These are phyloP conservation scores for Sclerotinia glacialis DNA, from an alignment of 2,329 filamentous ascomycete species.

Conservation along the genomic window DNA sequence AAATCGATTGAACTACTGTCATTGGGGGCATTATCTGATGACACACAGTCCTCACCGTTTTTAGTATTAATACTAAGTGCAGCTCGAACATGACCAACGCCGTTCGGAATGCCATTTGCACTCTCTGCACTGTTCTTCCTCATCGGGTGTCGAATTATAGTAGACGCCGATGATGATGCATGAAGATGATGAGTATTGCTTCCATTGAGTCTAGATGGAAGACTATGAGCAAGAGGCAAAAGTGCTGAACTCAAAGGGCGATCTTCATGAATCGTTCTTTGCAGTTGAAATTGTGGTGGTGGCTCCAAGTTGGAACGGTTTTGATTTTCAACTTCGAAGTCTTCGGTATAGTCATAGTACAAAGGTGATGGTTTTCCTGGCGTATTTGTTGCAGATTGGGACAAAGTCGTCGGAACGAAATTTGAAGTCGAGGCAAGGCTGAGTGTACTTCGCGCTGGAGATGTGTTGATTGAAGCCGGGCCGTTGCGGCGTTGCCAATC, in stretches of 20 bases:
- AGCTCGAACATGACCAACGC: background rate
- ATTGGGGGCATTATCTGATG: conserved; percentile 2
- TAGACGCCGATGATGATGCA: conserved; percentile 26
- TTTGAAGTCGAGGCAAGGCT: conserved; percentile 38
- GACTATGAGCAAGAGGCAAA: conserved; percentile 19
- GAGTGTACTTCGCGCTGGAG: conserved; percentile 36
- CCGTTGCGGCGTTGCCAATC: conserved; percentile 32
- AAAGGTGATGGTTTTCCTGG: conserved; percentile 36
- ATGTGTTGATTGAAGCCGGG: conserved; percentile 33
- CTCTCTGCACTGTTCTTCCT: conserved; percentile 10
- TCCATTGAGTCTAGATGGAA: conserved; percentile 12
- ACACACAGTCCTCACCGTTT: background rate
- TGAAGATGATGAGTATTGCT: conserved; percentile 22
- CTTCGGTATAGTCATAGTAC: conserved; percentile 41
- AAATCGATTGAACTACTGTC: conserved; percentile 25
- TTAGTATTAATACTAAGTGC: background rate
- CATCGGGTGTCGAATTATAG: conserved; percentile 21
- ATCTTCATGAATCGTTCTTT: conserved; percentile 37
- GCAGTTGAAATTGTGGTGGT: conserved; percentile 36
- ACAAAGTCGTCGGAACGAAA: conserved; percentile 25
- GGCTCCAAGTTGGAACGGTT: conserved; percentile 25
- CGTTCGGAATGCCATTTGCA: background rate
- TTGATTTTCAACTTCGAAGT: conserved; percentile 37
- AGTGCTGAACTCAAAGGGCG: conserved; percentile 30
- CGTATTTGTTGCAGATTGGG: conserved; percentile 34